Percentiles rank a stretch among this genome's conserved stretches.
Evolutionary conservation across 1,284 basidiomycete genomes (phyloP).

Genomic region (Austroboletus rostrupii): DNA sequence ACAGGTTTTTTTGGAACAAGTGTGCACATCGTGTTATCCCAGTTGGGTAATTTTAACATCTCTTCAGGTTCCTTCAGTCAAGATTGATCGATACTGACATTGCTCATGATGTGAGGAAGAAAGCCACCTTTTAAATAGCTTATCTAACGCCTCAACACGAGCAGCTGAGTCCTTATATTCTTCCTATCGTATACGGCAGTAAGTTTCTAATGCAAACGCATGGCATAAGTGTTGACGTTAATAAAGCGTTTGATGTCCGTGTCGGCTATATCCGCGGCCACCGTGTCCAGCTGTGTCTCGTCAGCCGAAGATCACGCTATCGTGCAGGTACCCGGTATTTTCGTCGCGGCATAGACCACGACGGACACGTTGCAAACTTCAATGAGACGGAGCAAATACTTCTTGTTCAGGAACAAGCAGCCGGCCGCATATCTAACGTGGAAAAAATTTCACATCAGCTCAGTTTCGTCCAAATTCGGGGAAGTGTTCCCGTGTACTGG

Average conservation of each 20-base stretch:
- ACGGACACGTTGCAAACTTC: slow-evolving; percentile 85
- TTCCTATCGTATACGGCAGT: slow-evolving; percentile 93
- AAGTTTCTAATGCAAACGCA: slow-evolving; percentile 27
- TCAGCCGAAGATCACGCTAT: slow-evolving; percentile 90
- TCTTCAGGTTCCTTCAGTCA: slow-evolving; percentile 62
- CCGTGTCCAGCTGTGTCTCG: slow-evolving; percentile 81
- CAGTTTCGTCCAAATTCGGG: slow-evolving; percentile 91
- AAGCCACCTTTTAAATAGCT: background rate
- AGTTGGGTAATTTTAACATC: slow-evolving; percentile 5
- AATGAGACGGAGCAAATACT: slow-evolving; percentile 94
- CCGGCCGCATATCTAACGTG: slow-evolving; percentile 38
- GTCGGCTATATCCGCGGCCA: slow-evolving; percentile 74
- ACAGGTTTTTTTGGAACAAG: slow-evolving; percentile 99
- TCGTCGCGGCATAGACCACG: slow-evolving; percentile 85
- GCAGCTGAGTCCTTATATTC: slow-evolving; percentile 82
- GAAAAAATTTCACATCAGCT: slow-evolving; percentile 61
- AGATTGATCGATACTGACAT: slow-evolving; percentile 64
- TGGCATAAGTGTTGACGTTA: slow-evolving; percentile 9
- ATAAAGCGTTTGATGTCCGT: slow-evolving; percentile 83
- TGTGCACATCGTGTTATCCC: slow-evolving; percentile 20
- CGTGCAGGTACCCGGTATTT: slow-evolving; percentile 98
- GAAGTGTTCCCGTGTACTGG: slow-evolving; percentile 95
- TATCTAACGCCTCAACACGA: slow-evolving; percentile 17
- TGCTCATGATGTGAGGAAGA: slow-evolving; percentile 55
- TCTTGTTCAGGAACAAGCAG: slow-evolving; percentile 62